Evolutionary conservation across 2,329 filamentous ascomycete species (phyloP).

Genomic region (Ophiostoma pallidulum): DNA sequence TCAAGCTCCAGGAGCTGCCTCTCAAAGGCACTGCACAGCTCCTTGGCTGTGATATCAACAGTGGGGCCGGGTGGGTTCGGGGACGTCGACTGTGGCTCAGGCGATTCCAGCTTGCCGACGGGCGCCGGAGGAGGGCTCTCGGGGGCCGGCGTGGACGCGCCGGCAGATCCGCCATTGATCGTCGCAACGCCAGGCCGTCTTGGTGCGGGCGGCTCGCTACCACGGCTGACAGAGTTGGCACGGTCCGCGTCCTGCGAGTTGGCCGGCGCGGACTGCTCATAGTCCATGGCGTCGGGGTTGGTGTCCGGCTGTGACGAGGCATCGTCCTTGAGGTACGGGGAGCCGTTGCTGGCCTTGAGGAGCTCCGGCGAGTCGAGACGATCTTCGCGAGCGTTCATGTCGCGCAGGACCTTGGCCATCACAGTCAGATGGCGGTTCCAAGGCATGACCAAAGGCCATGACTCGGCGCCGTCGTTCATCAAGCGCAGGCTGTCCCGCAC

Average conservation of each 20-base stretch:
- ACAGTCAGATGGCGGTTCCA: slow-evolving; percentile 52
- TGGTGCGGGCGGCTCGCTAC: slow-evolving; percentile 43
- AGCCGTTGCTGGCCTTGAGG: slow-evolving; percentile 23
- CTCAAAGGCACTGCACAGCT: slow-evolving; percentile 51
- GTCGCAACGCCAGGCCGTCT: slow-evolving; percentile 47
- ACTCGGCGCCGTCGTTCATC: slow-evolving; percentile 49
- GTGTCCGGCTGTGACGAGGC: slow-evolving; percentile 45
- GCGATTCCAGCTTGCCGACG: slow-evolving; percentile 25
- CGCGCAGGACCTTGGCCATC: slow-evolving; percentile 51
- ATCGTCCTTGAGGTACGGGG: slow-evolving; percentile 45
- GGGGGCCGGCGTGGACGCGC: slow-evolving; percentile 37
- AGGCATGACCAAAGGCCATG: slow-evolving; percentile 49
- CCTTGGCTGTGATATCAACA: slow-evolving; percentile 48
- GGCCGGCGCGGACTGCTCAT: slow-evolving; percentile 35
- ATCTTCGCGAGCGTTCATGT: slow-evolving; percentile 34
- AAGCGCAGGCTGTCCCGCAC: slow-evolving; percentile 50
- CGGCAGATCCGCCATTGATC: slow-evolving; percentile 47
- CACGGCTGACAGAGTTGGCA: slow-evolving; percentile 34
- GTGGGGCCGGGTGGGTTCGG: slow-evolving; percentile 20
- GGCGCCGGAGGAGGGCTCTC: slow-evolving; percentile 30
- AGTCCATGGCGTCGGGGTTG: slow-evolving; percentile 48
- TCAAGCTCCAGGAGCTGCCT: slow-evolving; percentile 51
- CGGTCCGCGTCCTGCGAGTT: slow-evolving; percentile 23
- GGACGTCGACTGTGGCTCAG: slow-evolving; percentile 21
- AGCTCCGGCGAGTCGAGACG: slow-evolving; percentile 27